Evolutionary conservation across 176 grass and related monocot species (phyloP), one percentile per base, ranked within the genome.

Genomic region (Tillandsia fasciculata): DNA sequence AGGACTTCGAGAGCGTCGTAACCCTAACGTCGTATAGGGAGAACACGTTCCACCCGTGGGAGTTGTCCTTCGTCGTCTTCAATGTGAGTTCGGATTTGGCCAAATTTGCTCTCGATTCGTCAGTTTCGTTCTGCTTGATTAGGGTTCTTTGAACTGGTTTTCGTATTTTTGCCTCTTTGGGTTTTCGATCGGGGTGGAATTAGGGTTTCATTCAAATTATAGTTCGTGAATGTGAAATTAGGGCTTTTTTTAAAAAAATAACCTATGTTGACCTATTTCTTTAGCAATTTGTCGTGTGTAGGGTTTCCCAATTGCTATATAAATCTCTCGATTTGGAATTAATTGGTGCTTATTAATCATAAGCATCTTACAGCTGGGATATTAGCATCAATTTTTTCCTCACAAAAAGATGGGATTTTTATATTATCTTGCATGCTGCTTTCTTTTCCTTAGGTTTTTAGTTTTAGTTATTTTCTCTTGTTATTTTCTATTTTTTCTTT

Each of bases 1-100:
- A 99, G 77, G 94, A 90, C 72, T 99, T 99, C 80, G 80, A 82
- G 74, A 81, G 70, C 27, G 85, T 85, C 1, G 79, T 81, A 22
- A 74, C 87, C 57, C 77, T 99, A 26, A 69, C 83, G 51, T 67
- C 80, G 18, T 82, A 90, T n/a, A 86, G 86, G 26, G 90, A 99
- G 47, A 57, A 70, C 15, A 71, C 75, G 52, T 99, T 99, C 80
- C 80, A 86, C 8, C 84, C 94, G 0, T 99, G 94, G 94, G 89
- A 86, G 10, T 51, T 99, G 73, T 70, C 77, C 66, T 88, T 99
- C 76, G 74, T 76, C 81, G 79, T 97, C 50, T 80, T 90, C 75
- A 81, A 83, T 79, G 89, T 97, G 77, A 97, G 86, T 86, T 28
- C 59, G 71, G 47, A 58, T 66, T 76, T 42, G 51, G 51, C 63